phyloP scores from a whole-genome alignment of 139 green algal genomes.

The Closterium sp. region DNA sequence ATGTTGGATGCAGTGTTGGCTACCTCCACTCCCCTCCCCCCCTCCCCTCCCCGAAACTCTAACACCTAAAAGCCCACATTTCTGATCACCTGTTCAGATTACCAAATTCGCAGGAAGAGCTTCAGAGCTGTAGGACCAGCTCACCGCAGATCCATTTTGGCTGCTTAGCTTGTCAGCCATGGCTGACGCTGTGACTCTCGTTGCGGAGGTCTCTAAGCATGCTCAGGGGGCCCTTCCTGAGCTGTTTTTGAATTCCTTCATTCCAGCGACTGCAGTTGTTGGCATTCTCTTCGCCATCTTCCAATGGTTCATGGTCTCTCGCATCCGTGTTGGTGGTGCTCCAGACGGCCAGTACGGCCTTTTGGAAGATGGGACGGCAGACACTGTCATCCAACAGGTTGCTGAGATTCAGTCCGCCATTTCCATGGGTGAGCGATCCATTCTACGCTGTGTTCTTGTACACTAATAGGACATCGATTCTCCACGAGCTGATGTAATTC shows the following conservation, averaged over 20 bases:
- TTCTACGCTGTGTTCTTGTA: neutral
- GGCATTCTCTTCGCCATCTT: constrained; percentile 40
- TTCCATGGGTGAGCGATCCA: constrained; percentile 12
- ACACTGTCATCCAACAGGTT: constrained; percentile 28
- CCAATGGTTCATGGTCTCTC: constrained; percentile 40
- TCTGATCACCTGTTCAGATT: neutral
- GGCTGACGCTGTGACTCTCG: neutral
- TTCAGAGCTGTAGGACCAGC: neutral
- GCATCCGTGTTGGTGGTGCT: neutral
- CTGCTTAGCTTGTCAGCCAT: neutral
- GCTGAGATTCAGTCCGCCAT: constrained; percentile 50
- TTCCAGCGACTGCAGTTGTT: constrained; percentile 22
- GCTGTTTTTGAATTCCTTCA: constrained; percentile 23
- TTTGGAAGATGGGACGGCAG: neutral
- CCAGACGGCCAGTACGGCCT: constrained; percentile 5
- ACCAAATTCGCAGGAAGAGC: neutral
- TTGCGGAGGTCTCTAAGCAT: neutral
- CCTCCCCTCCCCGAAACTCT: neutral
- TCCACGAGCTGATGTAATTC: neutral
- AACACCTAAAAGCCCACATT: neutral
- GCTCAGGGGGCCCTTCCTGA: neutral
- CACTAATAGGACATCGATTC: neutral
- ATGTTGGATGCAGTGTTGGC: neutral
- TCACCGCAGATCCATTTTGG: neutral
- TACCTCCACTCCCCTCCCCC: neutral